These are phyloP conservation scores for Septoria petroselini DNA, from an alignment of 2,329 filamentous ascomycete genomes.

Conservation along the genomic window DNA sequence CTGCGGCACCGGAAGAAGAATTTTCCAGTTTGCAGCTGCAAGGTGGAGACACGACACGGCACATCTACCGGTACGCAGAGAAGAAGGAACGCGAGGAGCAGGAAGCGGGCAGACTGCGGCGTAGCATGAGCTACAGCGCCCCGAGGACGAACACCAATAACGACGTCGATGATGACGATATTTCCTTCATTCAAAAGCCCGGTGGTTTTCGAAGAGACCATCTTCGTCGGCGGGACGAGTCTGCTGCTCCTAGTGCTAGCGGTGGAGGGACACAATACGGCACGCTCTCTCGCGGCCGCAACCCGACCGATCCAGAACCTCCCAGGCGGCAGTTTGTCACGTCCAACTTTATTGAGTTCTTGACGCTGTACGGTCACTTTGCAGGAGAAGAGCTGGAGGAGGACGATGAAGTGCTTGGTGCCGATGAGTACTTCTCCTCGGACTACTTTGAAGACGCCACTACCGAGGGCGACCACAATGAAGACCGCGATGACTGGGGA, in stretches of 20 bases:
- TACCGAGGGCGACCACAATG: constrained; percentile 40
- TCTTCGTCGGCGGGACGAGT: constrained; percentile 68
- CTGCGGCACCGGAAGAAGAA: constrained; percentile 63
- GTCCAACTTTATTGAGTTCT: constrained; percentile 90
- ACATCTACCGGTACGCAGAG: constrained; percentile 96
- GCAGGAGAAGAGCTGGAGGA: constrained; percentile 95
- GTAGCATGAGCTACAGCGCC: constrained; percentile 85
- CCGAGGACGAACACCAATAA: constrained; percentile 74
- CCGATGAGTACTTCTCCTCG: constrained; percentile 88
- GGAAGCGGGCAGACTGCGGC: constrained; percentile 57
- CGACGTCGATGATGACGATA: constrained; percentile 70
- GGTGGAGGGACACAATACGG: constrained; percentile 31
- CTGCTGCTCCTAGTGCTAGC: constrained; percentile 48
- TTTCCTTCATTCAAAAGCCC: constrained; percentile 85
- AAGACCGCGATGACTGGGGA: constrained; percentile 72
- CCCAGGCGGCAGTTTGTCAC: constrained; percentile 65
- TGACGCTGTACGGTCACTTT: constrained; percentile 94
- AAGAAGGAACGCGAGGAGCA: constrained; percentile 71
- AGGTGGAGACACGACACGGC: constrained; percentile 88
- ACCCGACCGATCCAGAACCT: constrained; percentile 26
- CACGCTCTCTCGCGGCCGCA: constrained; percentile 13
- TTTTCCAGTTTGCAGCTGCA: constrained; percentile 93
- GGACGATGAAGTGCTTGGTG: constrained; percentile 82
- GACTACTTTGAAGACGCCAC: constrained; percentile 60
- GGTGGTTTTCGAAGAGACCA: constrained; percentile 93